phyloP scores from a whole-genome alignment of 106 monocot species.

The Dendrobium catenatum region DNA sequence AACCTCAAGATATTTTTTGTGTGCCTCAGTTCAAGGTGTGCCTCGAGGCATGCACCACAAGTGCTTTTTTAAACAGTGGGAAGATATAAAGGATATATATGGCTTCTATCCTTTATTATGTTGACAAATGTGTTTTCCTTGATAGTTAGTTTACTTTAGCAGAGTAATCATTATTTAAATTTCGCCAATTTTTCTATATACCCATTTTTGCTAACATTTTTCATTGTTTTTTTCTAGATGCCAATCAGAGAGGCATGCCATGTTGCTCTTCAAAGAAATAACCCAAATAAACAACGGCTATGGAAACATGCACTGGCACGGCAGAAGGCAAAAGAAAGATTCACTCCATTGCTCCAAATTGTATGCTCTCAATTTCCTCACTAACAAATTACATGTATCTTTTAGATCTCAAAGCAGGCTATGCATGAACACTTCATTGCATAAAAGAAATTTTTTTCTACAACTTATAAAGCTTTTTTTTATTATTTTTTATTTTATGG shows the following conservation, averaged over 20 bases:
- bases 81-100: neutral
- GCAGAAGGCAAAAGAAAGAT: conserved; percentile 58
- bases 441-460: neutral
- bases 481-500: neutral
- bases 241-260: conserved; percentile 96
- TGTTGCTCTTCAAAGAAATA: conserved; percentile 91
- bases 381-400: neutral
- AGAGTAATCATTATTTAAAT: neutral
- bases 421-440: neutral
- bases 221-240: conserved; percentile 42
- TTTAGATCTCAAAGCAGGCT: neutral
- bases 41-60: too few species aligned
- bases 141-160: neutral
- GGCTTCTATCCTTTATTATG: neutral
- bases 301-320: conserved; percentile 93
- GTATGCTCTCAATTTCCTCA: conserved; percentile 33
- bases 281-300: conserved; percentile 76
- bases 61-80: too few species aligned
- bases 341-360: conserved; percentile 81
- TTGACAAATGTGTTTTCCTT: neutral
- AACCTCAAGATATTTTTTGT: too few species aligned
- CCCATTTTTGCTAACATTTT: neutral
- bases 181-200: neutral
- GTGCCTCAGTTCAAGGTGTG: too few species aligned
- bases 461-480: neutral